Evolutionary conservation across 805 yeast species (phyloP).

Genomic region (Saccharomyces eubayanus): DNA sequence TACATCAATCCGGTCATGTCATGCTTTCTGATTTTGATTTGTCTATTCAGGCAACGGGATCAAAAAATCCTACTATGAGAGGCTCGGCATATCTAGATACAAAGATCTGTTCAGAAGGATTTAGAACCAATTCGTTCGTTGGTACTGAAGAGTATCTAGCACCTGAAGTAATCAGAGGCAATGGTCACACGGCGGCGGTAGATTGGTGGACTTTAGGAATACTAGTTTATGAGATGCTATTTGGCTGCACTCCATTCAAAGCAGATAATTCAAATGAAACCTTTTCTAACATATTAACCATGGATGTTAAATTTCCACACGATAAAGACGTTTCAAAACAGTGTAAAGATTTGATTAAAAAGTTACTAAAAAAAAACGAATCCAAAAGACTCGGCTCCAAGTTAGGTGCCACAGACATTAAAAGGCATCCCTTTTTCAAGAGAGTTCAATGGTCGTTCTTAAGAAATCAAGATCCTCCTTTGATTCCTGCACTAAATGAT

Average conservation of each 20-base stretch:
- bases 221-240: constrained; percentile 85
- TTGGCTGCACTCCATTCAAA: constrained; percentile 93
- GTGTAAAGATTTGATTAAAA: constrained; percentile 74
- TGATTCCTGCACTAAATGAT: constrained; percentile 72
- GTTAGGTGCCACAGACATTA: constrained; percentile 91
- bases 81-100: constrained; percentile 54
- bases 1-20: constrained; percentile 96
- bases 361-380: constrained; percentile 82
- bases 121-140: constrained; percentile 94
- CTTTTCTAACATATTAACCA: constrained; percentile 76
- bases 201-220: constrained; percentile 99
- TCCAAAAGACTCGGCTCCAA: constrained; percentile 80
- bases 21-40: constrained; percentile 96
- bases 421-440: constrained; percentile 85
- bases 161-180: constrained; percentile 94
- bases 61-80: constrained; percentile 52
- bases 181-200: constrained; percentile 95
- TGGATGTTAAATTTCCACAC: constrained; percentile 75
- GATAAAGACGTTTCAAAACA: constrained; percentile 55
- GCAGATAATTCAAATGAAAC: constrained; percentile 85
- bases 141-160: constrained; percentile 99
- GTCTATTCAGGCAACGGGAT: constrained; percentile 75
- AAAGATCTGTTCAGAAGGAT: constrained; percentile 89
- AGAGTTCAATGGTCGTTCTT: constrained; percentile 91
- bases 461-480: constrained; percentile 89